Evolutionary conservation across 257 asterid genomes (phyloP).

Genomic region (Asclepias syriaca): DNA sequence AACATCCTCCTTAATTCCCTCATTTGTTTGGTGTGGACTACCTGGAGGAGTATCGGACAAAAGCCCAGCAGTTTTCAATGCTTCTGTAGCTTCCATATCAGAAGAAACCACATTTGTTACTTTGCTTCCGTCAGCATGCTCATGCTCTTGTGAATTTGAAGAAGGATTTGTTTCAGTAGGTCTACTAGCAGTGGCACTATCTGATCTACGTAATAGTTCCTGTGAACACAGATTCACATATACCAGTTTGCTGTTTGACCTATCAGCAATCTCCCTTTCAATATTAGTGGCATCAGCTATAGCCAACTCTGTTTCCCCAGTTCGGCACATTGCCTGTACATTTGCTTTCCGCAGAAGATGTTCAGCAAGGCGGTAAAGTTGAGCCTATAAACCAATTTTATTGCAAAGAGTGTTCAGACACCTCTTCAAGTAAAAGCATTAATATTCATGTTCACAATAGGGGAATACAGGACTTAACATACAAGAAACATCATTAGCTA

Average conservation of each 20-base stretch:
- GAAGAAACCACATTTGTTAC: constrained; percentile 29
- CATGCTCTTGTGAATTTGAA: constrained; percentile 33
- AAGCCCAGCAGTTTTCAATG: constrained; percentile 79
- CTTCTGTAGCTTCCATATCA: constrained; percentile 61
- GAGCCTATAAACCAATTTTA: constrained; percentile 47
- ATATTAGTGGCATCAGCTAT: constrained; percentile 92
- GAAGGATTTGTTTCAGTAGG: constrained; percentile 35
- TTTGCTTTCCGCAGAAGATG: constrained; percentile 75
- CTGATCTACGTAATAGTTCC: constrained; percentile 68
- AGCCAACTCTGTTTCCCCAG: constrained; percentile 95
- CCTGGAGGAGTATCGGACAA: constrained; percentile 87
- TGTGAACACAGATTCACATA: constrained; percentile 86
- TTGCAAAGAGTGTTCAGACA: neutral
- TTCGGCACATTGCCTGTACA: constrained; percentile 39
- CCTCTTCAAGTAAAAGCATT: neutral
- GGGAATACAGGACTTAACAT: neutral
- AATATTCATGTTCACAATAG: neutral
- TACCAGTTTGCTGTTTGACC: constrained; percentile 88
- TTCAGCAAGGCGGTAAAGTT: constrained; percentile 88
- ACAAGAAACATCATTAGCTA: neutral
- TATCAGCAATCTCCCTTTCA: constrained; percentile 78
- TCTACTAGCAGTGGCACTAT: constrained; percentile 23
- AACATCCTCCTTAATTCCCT: constrained; percentile 28
- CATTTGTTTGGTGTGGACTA: constrained; percentile 52
- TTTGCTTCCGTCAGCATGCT: constrained; percentile 26